Evolutionary conservation across 139 green algal species (phyloP).

Genomic region (Auxenochlorella pyrenoidosa): DNA sequence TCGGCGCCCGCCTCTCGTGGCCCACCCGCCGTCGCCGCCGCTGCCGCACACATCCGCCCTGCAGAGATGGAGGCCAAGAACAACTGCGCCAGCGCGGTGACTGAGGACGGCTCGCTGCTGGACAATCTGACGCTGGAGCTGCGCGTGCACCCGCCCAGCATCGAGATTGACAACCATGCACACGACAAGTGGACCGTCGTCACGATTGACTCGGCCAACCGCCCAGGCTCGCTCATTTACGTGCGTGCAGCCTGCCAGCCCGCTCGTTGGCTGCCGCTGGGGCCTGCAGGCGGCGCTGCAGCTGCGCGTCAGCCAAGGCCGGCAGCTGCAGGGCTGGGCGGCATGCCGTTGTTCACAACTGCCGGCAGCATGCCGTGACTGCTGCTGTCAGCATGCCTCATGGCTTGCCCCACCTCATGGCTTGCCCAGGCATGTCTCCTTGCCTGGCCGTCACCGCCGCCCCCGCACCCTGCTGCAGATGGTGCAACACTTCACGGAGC

Average conservation of each 20-base stretch:
- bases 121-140: conserved; percentile 87
- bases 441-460: background rate
- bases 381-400: background rate
- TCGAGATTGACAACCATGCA: conserved; percentile 83
- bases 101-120: conserved; percentile 70
- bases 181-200: conserved; percentile 82
- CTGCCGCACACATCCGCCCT: background rate
- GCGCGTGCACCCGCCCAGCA: conserved; percentile 81
- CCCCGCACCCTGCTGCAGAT: conserved; percentile 65
- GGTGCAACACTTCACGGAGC: conserved; percentile 95
- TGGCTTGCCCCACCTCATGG: background rate
- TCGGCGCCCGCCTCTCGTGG: no score
- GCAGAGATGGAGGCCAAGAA: conserved; percentile 5
- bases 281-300: background rate
- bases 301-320: background rate
- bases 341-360: no score
- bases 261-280: background rate
- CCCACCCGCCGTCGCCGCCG: no score
- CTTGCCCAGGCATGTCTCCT: background rate
- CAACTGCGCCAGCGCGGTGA: conserved; percentile 45
- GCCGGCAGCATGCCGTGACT: background rate
- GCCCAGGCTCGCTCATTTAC: conserved; percentile 95
- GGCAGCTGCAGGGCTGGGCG: background rate
- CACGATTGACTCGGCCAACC: conserved; percentile 94
- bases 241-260: conserved; percentile 30